Conservation (phyloP, 257 asterid genomes). For the Galeopsis tetrahit region DNA sequence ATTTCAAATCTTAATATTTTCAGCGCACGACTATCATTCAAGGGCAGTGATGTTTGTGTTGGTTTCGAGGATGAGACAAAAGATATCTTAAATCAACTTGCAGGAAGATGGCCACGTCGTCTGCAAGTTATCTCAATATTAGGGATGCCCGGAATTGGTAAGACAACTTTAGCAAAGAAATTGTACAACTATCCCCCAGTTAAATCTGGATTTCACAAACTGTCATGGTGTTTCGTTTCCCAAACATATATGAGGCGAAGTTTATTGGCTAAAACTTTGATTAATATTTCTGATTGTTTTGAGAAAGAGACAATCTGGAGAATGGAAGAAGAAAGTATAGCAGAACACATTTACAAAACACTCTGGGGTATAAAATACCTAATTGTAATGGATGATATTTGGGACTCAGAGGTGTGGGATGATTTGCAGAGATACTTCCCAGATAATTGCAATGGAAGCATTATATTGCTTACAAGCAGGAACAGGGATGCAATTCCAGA, state of each 20-base stretch:
- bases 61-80: background rate
- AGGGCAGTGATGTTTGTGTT: background rate
- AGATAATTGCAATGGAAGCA: background rate
- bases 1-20: background rate
- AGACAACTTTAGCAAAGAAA: constrained; percentile 13
- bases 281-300: background rate
- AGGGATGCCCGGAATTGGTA: constrained; percentile 20
- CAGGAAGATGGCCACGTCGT: background rate
- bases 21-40: constrained; percentile 4
- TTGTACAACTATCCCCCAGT: background rate
- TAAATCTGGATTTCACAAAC: background rate
- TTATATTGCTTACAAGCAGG: constrained; percentile 5
- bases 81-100: background rate
- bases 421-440: background rate
- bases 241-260: background rate
- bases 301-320: background rate
- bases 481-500: background rate
- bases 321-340: constrained; percentile 6
- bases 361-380: background rate
- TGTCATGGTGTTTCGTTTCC: constrained; percentile 5
- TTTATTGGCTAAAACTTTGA: background rate
- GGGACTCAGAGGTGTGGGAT: no score
- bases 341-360: background rate
- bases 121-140: background rate
- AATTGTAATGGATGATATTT: background rate